Base-by-base conservation (phyloP, 176 grass and related monocot genomes). In the Microstegium vimineum region DNA sequence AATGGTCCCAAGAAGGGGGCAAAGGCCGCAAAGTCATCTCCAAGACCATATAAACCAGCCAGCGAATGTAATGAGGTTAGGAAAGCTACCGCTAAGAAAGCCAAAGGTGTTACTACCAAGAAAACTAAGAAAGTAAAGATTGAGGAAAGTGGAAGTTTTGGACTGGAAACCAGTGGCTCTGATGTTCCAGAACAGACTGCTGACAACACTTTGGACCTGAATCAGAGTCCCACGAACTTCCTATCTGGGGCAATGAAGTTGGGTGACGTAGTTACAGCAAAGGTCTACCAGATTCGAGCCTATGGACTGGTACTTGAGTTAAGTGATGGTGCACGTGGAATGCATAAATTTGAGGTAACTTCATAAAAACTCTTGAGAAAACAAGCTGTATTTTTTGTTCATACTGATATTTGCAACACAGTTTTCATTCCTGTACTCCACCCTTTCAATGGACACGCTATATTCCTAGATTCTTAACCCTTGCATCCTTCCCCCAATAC, bases 281-380 rank as follows among this genome's bases (percentile, higher is more conserved):
- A 98, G 76, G 86, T 98, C 30, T 89, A 90, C 36, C 89, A 98
- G 80, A 88, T 93, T 83, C 76, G 96, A 82, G 82, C 93, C 9
- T 94, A 83, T 87, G 96, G 96, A 69, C 45, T 98, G 65, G 96
- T 98, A 75, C 96, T 98, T 66, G 87, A 98, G 72, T 81, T 98
- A 71, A 89, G 62, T 51, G 87, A 93, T 83, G 96, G 93, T 86
- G 75, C 65, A 5, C 90, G 85, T 8, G 96, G 96, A 84, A 98
- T 95, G 96, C 92, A 90, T 83, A 98, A 95, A 74, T 98, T 98
- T 93, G 73, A 83, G 96, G 96, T 98, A 93, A 85, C 28, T 79
- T 66, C 63, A 25, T 74, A 79, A 32, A 14, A 36, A 2, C 30
- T 38, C 14, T 65, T 62, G 18, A 26, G 18, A 5, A 63, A 62